Percentiles rank a stretch among this genome's conserved stretches.
Evolutionary conservation across 805 yeast species (phyloP).

Genomic region (Candida manassasensis): DNA sequence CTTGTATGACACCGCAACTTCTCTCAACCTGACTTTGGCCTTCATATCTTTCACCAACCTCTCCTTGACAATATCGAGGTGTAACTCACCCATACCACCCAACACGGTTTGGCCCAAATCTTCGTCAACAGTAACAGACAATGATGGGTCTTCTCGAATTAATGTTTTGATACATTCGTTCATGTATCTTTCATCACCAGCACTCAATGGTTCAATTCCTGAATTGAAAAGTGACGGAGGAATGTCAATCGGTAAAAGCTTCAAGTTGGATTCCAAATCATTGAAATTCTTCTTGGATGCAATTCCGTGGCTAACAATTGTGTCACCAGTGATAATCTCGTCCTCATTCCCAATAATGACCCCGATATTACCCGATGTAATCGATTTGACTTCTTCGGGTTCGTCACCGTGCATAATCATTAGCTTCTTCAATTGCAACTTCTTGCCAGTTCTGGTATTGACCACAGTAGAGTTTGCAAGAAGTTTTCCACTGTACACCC

Average conservation of each 20-base stretch:
- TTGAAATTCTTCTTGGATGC: slow-evolving; percentile 43
- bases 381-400: slow-evolving; percentile 62
- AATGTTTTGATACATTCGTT: slow-evolving; percentile 62
- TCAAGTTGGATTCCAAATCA: slow-evolving; percentile 39
- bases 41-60: slow-evolving; percentile 75
- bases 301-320: slow-evolving; percentile 60
- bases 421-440: slow-evolving; percentile 62
- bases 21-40: slow-evolving; percentile 76
- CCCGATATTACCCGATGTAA: slow-evolving; percentile 83
- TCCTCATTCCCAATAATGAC: slow-evolving; percentile 72
- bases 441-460: slow-evolving; percentile 67
- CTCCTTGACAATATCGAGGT: slow-evolving; percentile 81
- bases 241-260: slow-evolving; percentile 68
- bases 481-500: slow-evolving; percentile 83
- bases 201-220: slow-evolving; percentile 73
- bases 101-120: slow-evolving; percentile 86
- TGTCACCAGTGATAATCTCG: slow-evolving; percentile 84
- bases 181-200: slow-evolving; percentile 75
- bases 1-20: slow-evolving; percentile 84
- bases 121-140: slow-evolving; percentile 66
- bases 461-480: slow-evolving; percentile 56
- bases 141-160: slow-evolving; percentile 87
- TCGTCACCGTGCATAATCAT: slow-evolving; percentile 84
- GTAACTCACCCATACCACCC: slow-evolving; percentile 97
- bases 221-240: slow-evolving; percentile 95